Percentiles rank a stretch among this genome's conserved stretches.
Evolutionary conservation across 768 basidiomycete species (phyloP).

Genomic region (Terana coerulea): DNA sequence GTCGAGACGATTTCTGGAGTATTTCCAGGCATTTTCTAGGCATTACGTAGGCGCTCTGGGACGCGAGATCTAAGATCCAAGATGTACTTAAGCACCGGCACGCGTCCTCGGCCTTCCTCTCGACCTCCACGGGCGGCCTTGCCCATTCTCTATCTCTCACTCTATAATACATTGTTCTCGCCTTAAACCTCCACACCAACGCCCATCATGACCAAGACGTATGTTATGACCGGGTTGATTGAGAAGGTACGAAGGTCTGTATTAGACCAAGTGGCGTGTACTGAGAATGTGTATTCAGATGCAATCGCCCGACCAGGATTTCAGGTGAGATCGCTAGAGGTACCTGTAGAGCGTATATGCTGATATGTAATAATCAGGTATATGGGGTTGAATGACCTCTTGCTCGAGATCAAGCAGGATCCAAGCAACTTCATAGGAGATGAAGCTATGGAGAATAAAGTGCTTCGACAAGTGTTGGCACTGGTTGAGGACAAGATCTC

Average conservation of each 20-base stretch:
- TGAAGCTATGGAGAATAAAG: conserved; percentile 79
- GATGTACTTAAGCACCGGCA: neutral
- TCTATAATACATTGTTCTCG: conserved; percentile 1
- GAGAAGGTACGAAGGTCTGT: conserved; percentile 54
- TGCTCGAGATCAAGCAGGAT: conserved; percentile 83
- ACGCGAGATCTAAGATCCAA: conserved; percentile 12
- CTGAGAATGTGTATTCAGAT: conserved; percentile 45
- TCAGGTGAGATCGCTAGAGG: conserved; percentile 49
- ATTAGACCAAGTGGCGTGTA: neutral
- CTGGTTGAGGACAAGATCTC: conserved; percentile 94
- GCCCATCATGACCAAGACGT: conserved; percentile 71
- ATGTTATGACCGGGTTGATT: conserved; percentile 79
- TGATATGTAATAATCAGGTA: conserved; percentile 48
- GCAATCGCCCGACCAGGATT: conserved; percentile 90
- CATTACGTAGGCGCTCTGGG: too few relatives aligned
- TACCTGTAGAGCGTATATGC: conserved; percentile 14
- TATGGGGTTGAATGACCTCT: conserved; percentile 95
- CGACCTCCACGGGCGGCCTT: conserved; percentile 6
- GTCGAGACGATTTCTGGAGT: too few relatives aligned
- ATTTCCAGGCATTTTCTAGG: too few relatives aligned
- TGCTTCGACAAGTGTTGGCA: conserved; percentile 77
- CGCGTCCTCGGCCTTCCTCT: conserved; percentile 5
- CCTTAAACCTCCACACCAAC: neutral
- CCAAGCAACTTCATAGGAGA: conserved; percentile 74
- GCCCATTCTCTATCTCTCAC: conserved; percentile 11